Evolutionary conservation across 164 flowering plant genomes (phyloP).

Genomic region (Santalum album): DNA sequence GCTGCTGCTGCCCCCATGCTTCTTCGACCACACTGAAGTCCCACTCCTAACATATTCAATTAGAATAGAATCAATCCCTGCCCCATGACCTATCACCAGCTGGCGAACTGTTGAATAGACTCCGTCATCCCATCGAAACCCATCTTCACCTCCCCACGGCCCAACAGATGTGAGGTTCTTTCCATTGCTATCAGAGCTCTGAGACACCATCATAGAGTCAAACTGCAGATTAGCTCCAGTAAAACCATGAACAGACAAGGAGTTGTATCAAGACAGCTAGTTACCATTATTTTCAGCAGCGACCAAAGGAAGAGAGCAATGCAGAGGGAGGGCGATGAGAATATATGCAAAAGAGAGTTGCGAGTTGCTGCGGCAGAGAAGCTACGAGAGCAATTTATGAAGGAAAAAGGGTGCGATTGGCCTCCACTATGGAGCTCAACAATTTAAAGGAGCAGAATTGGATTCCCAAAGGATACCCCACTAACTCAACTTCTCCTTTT

Average conservation of each 20-base stretch:
- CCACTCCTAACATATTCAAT: conserved; percentile 50
- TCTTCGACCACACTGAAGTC: conserved; percentile 41
- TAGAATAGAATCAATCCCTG: conserved; percentile 45
- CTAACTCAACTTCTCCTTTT: no score
- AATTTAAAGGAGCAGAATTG: conserved; percentile 17
- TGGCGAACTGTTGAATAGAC: conserved; percentile 37
- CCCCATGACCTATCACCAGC: conserved; percentile 39
- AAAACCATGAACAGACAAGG: no score
- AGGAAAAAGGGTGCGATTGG: conserved; percentile 10
- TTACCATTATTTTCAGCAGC: no score
- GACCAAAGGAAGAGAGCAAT: no score
- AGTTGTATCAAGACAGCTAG: no score
- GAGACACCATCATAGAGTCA: not conserved
- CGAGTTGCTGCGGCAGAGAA: not conserved
- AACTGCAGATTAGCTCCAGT: not conserved
- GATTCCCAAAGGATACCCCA: conserved; percentile 12
- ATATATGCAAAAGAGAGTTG: no score
- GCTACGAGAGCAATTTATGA: conserved; percentile 8
- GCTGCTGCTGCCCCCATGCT: conserved; percentile 54
- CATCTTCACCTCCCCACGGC: conserved; percentile 59
- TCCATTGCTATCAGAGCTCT: not conserved
- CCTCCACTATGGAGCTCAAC: conserved; percentile 25
- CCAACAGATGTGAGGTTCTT: conserved; percentile 29
- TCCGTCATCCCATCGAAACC: conserved; percentile 60
- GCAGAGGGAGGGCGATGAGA: no score